Evolutionary conservation across 192 early-diverging fungal genomes (phyloP), one percentile per base, ranked within the genome.

Genomic region (Linnemannia hyalina): DNA sequence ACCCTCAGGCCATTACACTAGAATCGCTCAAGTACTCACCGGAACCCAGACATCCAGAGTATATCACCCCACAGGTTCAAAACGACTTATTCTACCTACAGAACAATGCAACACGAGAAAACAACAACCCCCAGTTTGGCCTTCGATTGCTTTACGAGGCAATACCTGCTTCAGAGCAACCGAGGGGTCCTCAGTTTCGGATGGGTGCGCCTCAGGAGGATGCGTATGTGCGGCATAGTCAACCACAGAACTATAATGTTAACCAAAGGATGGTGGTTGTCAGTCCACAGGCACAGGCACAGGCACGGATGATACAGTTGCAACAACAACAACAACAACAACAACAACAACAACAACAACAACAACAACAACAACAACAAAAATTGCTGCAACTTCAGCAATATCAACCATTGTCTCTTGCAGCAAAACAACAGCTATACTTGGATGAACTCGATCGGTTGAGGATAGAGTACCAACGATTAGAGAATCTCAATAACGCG

Each of bases 321-420:
- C 57, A 60, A 60, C 57, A 60, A 26, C n/a, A 60, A 60, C 57
- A 26, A n/a, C n/a, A n/a, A n/a, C n/a, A n/a, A n/a, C n/a, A n/a
- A n/a, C n/a, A n/a, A n/a, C 57, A 26, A 35, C 57, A 60, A 60
- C 57, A 60, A 26, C n/a, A 60, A 60, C 57, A 60, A 60, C 57
- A 60, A 26, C n/a, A 60, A 60, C 57, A 60, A 60, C 57, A 26
- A 35, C 57, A 60, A 60, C 57, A 60, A 26, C n/a, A 60, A 60
- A 26, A 26, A 26, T 8, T 9, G n/a, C 6, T 6, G 23, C 57
- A 23, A 60, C 57, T 6, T 26, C 57, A 23, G 23, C 57, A 23
- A 60, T n/a, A 23, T 8, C 57, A 26, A 11, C 57, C 6, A 10
- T 2, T 26, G 57, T 11, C 23, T 60, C 57, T 60, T 10, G 57